Percentiles rank a stretch among this genome's conserved stretches.
These are phyloP conservation scores for Psidium guajava DNA, from an alignment of 345 rosid species.

Conservation along the genomic window DNA sequence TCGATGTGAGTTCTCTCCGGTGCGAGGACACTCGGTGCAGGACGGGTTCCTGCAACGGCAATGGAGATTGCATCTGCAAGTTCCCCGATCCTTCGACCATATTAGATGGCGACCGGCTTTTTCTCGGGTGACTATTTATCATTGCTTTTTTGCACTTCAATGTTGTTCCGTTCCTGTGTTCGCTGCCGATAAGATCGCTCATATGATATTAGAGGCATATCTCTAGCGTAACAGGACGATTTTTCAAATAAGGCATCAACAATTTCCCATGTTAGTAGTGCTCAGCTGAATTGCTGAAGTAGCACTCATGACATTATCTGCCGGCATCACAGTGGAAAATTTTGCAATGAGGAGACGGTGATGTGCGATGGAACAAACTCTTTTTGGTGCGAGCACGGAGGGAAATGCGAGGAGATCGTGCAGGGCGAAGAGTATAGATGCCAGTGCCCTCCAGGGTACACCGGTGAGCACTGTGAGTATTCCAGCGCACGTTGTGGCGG, in stretches of 20 bases:
- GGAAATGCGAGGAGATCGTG: conserved; percentile 21
- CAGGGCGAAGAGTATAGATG: conserved; percentile 23
- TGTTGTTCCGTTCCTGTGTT: background rate
- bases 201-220: background rate
- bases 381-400: conserved; percentile 25
- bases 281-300: background rate
- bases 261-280: background rate
- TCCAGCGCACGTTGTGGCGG: conserved; percentile 9
- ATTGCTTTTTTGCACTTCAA: background rate
- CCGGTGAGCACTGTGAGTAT: conserved; percentile 10
- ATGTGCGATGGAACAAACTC: conserved; percentile 31
- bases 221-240: background rate
- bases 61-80: conserved; percentile 16
- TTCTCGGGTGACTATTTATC: conserved; percentile 13
- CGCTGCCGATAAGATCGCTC: background rate
- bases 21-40: conserved; percentile 10
- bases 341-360: conserved; percentile 22
- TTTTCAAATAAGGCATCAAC: background rate
- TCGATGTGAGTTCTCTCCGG: background rate
- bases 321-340: conserved; percentile 8
- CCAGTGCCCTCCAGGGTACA: conserved; percentile 13
- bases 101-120: conserved; percentile 21
- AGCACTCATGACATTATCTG: background rate
- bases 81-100: conserved; percentile 24
- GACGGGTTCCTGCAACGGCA: conserved; percentile 6